These are phyloP conservation scores for Agrocybe pediades DNA, from an alignment of 768 basidiomycete genomes.

Conservation along the genomic window DNA sequence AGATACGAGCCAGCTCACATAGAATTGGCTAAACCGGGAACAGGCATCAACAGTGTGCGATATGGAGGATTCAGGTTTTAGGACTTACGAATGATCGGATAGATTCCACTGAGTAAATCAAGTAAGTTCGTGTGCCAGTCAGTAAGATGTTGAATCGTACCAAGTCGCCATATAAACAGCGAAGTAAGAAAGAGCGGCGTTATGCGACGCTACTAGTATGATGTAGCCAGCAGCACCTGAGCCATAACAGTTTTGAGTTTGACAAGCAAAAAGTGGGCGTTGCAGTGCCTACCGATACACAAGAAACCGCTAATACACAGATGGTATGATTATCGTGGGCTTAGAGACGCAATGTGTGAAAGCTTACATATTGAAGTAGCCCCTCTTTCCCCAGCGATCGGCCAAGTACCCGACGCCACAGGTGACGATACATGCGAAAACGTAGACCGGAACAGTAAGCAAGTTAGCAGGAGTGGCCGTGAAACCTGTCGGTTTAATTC, in stretches of 20 bases:
- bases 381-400: constrained; percentile 62
- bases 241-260: not conserved
- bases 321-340: not conserved
- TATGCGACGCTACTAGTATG: constrained; percentile 65
- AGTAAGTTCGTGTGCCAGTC: not conserved
- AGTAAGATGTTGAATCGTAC: constrained; percentile 39
- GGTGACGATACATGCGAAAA: constrained; percentile 66
- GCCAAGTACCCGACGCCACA: constrained; percentile 64
- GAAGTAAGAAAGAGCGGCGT: constrained; percentile 67
- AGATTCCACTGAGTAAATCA: constrained; percentile 58
- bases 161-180: constrained; percentile 72
- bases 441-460: constrained; percentile 77
- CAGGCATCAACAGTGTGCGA: no score
- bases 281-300: constrained; percentile 31
- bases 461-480: constrained; percentile 75
- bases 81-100: constrained; percentile 66
- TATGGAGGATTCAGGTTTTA: no score
- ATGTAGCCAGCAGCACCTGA: constrained; percentile 66
- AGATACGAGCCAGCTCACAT: constrained; percentile 37
- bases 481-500: constrained; percentile 42
- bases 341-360: not conserved
- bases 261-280: constrained; percentile 23
- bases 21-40: constrained; percentile 49
- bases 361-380: constrained; percentile 63
- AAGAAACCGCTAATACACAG: constrained; percentile 32